Base-by-base conservation (phyloP, 2,329 filamentous ascomycete species). In the Cladophialophora carrionii region DNA sequence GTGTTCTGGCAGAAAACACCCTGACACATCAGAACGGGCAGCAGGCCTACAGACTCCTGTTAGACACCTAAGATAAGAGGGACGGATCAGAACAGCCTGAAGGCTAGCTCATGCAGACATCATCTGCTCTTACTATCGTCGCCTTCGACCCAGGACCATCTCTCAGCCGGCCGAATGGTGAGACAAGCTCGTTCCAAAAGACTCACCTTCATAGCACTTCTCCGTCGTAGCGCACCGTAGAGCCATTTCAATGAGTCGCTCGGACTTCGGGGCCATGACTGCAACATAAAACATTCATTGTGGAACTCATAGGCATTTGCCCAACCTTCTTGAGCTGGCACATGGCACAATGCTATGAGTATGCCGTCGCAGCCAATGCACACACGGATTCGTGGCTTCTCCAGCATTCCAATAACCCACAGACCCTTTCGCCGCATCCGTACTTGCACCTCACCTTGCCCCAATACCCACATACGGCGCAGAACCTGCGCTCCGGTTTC, bases 391-490 rank as follows among this genome's bases (percentile, higher is more conserved):
- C 79, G 74, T 83, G 81, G 3, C 77, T 72, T 60, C 74, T 77
- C 69, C 81, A 82, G 70, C 81, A 83, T 57, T 79, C 79, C 62
- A 71, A 43, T 31, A 82, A 66, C 43, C 81, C 78, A 73, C 81
- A 83, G 9, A 78, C 80, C 67, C 80, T 71, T 59, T 78, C 74
- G 61, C 78, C 79, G 69, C 81, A 83, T 61, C 76, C 81, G 24
- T 55, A 43, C 72, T 76, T 76, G 71, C 81, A 83, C 69, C 78
- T 76, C 32, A 82, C 77, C 69, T 79, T 79, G 0, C 81, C 81
- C 81, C 81, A 83, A 61, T 82, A 83, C 10, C 81, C 81, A 69
- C 81, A 83, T 66, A 83, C 78, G 56, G 76, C 76, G 68, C 81
- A 83, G 66, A 83, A 83, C 55, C 75, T 70, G 34, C 80, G 73